Conservation (phyloP, 179 eudicot genomes). For the Gypsophila paniculata region DNA sequence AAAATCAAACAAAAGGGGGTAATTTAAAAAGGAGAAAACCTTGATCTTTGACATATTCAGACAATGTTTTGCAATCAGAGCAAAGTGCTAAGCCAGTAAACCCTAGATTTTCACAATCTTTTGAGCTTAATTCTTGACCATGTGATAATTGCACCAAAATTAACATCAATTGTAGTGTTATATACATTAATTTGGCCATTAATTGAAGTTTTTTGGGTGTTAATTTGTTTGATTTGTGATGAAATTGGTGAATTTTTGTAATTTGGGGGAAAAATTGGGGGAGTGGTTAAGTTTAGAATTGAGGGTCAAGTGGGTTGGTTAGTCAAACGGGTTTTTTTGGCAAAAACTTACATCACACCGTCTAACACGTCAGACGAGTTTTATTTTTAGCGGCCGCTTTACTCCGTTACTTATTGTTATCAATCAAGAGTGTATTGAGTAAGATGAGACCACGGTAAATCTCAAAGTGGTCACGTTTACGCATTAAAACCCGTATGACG, state of each 20-base stretch:
- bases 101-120: conserved; percentile 76
- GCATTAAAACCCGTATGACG: no score
- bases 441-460: no score
- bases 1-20: not conserved
- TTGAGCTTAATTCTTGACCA: conserved; percentile 51
- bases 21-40: conserved; percentile 30
- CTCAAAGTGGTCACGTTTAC: no score
- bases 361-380: no score
- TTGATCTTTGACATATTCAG: conserved; percentile 80
- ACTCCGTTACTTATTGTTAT: no score
- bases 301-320: not conserved
- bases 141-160: conserved; percentile 19
- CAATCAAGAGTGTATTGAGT: no score
- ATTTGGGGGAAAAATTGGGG: no score
- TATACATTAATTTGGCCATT: conserved; percentile 19
- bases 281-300: no score
- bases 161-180: conserved; percentile 13
- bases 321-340: no score
- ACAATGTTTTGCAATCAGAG: conserved; percentile 76
- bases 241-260: not conserved
- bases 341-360: no score
- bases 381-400: no score
- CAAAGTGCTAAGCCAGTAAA: conserved; percentile 88
- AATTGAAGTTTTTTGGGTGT: not conserved
- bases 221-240: not conserved